phyloP scores from a whole-genome alignment of 257 asterid genomes.

The Anisodus tanguticus region DNA sequence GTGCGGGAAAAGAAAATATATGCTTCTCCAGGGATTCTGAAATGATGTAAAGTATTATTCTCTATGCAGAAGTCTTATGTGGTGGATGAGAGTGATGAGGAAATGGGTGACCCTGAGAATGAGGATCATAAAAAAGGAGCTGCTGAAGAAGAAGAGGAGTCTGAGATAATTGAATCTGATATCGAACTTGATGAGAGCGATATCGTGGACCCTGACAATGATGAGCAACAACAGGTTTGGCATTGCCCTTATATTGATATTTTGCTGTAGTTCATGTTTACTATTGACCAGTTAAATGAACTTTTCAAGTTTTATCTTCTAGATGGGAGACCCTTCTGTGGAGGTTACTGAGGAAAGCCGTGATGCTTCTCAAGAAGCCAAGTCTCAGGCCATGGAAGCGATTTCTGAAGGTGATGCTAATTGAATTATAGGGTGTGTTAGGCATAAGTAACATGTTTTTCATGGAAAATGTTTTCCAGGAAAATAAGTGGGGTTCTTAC shows the following conservation, averaged over 20 bases:
- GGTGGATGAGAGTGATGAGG: constrained; percentile 79
- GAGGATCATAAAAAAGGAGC: constrained; percentile 44
- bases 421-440: background rate
- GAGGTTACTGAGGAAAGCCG: constrained; percentile 91
- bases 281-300: background rate
- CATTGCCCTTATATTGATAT: background rate
- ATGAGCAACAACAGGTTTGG: constrained; percentile 76
- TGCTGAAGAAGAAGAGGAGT: constrained; percentile 66
- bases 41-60: background rate
- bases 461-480: too few species aligned
- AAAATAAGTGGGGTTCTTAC: too few species aligned
- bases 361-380: constrained; percentile 95
- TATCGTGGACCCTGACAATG: constrained; percentile 87
- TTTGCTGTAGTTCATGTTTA: background rate
- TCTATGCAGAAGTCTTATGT: constrained; percentile 57
- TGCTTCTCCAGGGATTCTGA: background rate
- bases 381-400: constrained; percentile 90
- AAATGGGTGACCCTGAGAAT: constrained; percentile 55
- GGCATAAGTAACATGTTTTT: too few species aligned
- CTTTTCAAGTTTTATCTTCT: constrained; percentile 29
- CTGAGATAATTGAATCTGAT: constrained; percentile 90
- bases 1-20: background rate
- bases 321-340: constrained; percentile 92
- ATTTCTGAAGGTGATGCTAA: constrained; percentile 73
- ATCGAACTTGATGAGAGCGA: constrained; percentile 83